Conservation (phyloP, 495 filamentous ascomycete species). For the Podospora appendiculata region DNA sequence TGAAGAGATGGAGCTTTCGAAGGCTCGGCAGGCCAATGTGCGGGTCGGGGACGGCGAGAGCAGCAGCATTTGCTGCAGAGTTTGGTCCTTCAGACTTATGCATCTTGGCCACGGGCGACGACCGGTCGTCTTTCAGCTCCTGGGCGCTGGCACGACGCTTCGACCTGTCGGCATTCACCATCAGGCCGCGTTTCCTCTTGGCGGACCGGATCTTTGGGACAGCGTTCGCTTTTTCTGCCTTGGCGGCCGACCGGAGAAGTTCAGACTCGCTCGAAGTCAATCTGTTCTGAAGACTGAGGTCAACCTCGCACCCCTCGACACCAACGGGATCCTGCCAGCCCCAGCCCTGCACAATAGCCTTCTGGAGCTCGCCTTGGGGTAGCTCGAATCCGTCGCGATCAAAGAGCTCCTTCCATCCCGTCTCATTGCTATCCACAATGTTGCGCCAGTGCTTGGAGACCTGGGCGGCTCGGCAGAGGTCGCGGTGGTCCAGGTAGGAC, state of each 20-base stretch:
- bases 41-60: conserved; percentile 72
- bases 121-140: conserved; percentile 31
- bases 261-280: conserved; percentile 43
- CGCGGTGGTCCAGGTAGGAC: conserved; percentile 76
- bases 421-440: conserved; percentile 85
- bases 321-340: conserved; percentile 92
- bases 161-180: conserved; percentile 34
- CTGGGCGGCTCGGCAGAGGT: conserved; percentile 85
- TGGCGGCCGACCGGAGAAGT: conserved; percentile 27
- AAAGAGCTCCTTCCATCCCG: conserved; percentile 89
- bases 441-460: conserved; percentile 92
- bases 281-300: conserved; percentile 52
- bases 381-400: conserved; percentile 74
- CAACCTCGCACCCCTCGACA: conserved; percentile 66
- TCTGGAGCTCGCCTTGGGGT: conserved; percentile 74
- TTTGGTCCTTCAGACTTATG: conserved; percentile 69
- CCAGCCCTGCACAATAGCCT: conserved; percentile 91
- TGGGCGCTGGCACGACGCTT: conserved; percentile 45
- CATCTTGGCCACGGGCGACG: conserved; percentile 22
- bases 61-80: conserved; percentile 75
- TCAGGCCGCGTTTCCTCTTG: conserved; percentile 36
- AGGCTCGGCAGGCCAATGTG: conserved; percentile 70
- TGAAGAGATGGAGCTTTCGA: conserved; percentile 82
- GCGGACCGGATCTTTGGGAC: conserved; percentile 21
- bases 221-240: conserved; percentile 23